A percentile compares a stretch with the other conserved stretches of the same genome.
These are phyloP conservation scores for Backusella circina DNA, from an alignment of 192 early-diverging fungal species.

Conservation along the genomic window DNA sequence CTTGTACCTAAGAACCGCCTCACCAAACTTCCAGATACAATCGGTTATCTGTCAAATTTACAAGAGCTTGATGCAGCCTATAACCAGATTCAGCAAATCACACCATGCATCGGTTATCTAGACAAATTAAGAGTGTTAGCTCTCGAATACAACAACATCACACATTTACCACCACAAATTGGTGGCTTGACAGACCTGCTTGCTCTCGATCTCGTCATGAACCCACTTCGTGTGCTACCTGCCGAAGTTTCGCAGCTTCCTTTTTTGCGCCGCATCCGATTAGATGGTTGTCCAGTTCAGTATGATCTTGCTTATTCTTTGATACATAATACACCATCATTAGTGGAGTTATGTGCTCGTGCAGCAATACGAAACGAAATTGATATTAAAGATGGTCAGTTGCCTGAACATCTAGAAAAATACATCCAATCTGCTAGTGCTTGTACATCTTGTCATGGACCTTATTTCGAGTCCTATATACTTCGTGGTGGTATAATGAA, in stretches of 20 bases:
- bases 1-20: conserved; percentile 62
- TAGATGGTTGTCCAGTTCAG: conserved; percentile 54
- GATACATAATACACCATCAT: conserved; percentile 49
- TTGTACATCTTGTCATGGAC: conserved; percentile 79
- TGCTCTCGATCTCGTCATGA: conserved; percentile 62
- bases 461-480: conserved; percentile 67
- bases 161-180: conserved; percentile 60
- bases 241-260: conserved; percentile 71
- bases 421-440: conserved; percentile 56
- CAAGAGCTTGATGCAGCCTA: conserved; percentile 60
- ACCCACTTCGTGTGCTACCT: conserved; percentile 66
- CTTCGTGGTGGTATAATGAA: conserved; percentile 63
- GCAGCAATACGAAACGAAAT: conserved; percentile 34
- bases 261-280: conserved; percentile 53
- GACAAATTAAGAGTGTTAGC: conserved; percentile 61
- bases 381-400: neutral
- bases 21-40: conserved; percentile 59
- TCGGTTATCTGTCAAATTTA: conserved; percentile 65
- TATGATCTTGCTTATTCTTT: conserved; percentile 32
- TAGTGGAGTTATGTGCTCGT: conserved; percentile 78
- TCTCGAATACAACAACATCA: conserved; percentile 59
- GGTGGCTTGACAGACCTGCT: conserved; percentile 55
- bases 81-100: conserved; percentile 61
- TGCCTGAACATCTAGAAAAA: conserved; percentile 48
- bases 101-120: conserved; percentile 56